Base-by-base conservation (phyloP, 352 stramenopile species). In the Phytophthora quininea region DNA sequence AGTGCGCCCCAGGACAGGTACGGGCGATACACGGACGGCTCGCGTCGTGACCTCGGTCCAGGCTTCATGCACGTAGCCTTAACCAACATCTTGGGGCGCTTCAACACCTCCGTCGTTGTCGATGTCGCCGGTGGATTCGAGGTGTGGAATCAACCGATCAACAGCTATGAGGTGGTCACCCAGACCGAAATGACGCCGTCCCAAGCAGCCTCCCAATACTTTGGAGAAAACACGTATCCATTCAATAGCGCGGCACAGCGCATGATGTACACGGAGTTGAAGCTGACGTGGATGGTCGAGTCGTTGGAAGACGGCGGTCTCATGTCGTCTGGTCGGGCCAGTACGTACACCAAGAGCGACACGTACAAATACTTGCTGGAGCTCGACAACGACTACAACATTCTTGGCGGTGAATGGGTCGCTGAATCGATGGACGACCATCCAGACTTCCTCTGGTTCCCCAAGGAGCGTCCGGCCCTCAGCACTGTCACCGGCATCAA, bases 121-220 rank as follows among this genome's bases (percentile, higher is more conserved):
- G 77, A 85, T 57, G 64, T 79, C 11, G 51, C 63, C 12, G 62
- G 64, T 9, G 58, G 64, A 32, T 37, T 42, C 3, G 53, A 76
- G 47, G 72, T 87, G n/a, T 86, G 78, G 75, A 86, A 86, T 64
- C 71, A 81, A 54, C 78, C 78, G 1, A 61, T 86, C n/a, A 56
- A 66, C 35, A 75, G 62, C 59, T 86, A 85, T 60, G 43, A 73
- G 35, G 51, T 82, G 11, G 7, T 57, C 12, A 49, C 53, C 8
- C 43, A 65, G 49, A 50, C 57, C 12, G 64, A 77, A n/a, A 45
- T 82, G 55, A 66, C 58, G 6, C 67, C 66, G 1, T 52, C 56
- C 10, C 15, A 77, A 6, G 73, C 64, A 0, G 72, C 72, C 3
- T 42, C 59, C 45, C 43, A 65, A 38, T 77, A 65, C 53, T 82